Evolutionary conservation across 2,329 filamentous ascomycete genomes (phyloP).

Genomic region (Aspergillus sojae): DNA sequence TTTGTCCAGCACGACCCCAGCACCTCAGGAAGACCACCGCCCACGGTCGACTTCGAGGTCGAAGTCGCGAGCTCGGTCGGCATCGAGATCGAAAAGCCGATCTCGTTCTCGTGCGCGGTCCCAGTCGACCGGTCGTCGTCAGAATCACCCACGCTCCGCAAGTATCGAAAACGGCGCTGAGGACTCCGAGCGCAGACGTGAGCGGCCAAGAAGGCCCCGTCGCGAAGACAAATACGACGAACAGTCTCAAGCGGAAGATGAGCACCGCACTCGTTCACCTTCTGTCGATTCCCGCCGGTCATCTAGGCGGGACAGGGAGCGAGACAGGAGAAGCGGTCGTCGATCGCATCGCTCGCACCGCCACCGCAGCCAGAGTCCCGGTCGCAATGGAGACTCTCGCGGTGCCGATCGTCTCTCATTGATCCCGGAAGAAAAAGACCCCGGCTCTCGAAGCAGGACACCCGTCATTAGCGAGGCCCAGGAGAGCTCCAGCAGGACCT

Average conservation of each 20-base stretch:
- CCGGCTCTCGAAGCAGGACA: slow-evolving; percentile 22
- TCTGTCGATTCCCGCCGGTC: slow-evolving; percentile 64
- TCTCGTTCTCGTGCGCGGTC: slow-evolving; percentile 46
- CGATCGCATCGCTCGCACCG: slow-evolving; percentile 55
- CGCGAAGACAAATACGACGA: slow-evolving; percentile 52
- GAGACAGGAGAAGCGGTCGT: slow-evolving; percentile 48
- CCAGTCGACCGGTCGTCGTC: slow-evolving; percentile 52
- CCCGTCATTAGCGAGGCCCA: slow-evolving; percentile 22
- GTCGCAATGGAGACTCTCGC: slow-evolving; percentile 38
- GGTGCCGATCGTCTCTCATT: slow-evolving; percentile 41
- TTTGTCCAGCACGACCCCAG: slow-evolving; percentile 26
- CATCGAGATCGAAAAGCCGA: slow-evolving; percentile 31
- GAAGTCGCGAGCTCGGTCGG: slow-evolving; percentile 27
- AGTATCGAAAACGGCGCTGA: slow-evolving; percentile 36
- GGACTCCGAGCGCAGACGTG: slow-evolving; percentile 33
- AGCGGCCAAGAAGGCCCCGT: slow-evolving; percentile 30
- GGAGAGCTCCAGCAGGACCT: slow-evolving; percentile 30
- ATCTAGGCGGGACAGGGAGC: slow-evolving; percentile 56
- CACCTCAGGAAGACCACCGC: slow-evolving; percentile 39
- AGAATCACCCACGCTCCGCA: slow-evolving; percentile 55
- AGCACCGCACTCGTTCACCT: slow-evolving; percentile 64
- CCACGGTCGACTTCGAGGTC: slow-evolving; percentile 33
- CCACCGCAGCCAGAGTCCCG: slow-evolving; percentile 45
- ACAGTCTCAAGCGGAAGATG: slow-evolving; percentile 33
- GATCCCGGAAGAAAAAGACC: slow-evolving; percentile 26